These are phyloP conservation scores for Neonectria punicea DNA, from an alignment of 2,329 filamentous ascomycete species.

Conservation along the genomic window DNA sequence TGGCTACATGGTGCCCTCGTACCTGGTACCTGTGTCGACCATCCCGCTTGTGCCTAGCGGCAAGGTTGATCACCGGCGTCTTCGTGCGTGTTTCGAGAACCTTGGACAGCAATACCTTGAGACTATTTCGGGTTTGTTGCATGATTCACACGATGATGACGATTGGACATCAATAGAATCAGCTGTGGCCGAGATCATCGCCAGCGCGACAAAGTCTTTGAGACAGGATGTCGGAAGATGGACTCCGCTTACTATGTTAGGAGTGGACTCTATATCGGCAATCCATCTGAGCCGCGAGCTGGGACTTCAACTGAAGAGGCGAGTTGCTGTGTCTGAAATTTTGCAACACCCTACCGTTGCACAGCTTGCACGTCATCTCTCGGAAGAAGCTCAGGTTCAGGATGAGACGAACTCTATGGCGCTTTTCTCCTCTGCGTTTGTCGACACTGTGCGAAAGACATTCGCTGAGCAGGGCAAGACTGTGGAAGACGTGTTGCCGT, in stretches of 20 bases:
- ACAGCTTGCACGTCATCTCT: conserved; percentile 60
- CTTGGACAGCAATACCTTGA: conserved; percentile 60
- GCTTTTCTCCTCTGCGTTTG: conserved; percentile 45
- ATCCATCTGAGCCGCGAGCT: conserved; percentile 75
- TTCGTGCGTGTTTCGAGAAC: conserved; percentile 60
- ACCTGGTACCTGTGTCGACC: conserved; percentile 73
- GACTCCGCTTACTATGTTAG: conserved; percentile 80
- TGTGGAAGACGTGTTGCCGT: conserved; percentile 74
- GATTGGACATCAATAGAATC: conserved; percentile 67
- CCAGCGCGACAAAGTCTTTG: conserved; percentile 59
- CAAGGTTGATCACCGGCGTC: conserved; percentile 72
- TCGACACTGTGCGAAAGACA: conserved; percentile 41
- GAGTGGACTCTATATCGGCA: conserved; percentile 85
- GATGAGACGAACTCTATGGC: background rate
- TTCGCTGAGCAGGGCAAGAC: conserved; percentile 47
- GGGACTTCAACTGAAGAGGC: conserved; percentile 53
- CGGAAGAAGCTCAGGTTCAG: background rate
- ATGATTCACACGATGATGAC: conserved; percentile 45
- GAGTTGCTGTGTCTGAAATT: conserved; percentile 74
- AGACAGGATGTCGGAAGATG: conserved; percentile 64
- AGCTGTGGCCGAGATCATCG: conserved; percentile 65
- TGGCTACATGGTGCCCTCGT: conserved; percentile 81
- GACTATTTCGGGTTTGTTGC: conserved; percentile 36
- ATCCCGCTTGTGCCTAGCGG: conserved; percentile 80
- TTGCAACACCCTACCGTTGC: conserved; percentile 75